These are phyloP conservation scores for Priceomyces fermenticarens DNA, from an alignment of 805 yeast genomes.

Conservation along the genomic window DNA sequence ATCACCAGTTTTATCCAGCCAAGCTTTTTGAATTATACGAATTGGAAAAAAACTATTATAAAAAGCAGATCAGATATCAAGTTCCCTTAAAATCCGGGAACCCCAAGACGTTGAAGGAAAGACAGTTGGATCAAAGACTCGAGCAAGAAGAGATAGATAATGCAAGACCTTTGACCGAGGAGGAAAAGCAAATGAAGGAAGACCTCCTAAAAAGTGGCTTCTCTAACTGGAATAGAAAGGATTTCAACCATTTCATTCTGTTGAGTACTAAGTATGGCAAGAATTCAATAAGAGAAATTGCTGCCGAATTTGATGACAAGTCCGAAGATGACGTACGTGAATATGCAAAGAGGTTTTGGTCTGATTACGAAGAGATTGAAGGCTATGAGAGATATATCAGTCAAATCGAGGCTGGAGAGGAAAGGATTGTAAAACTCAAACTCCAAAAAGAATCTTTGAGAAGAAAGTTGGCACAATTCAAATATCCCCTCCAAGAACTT, in stretches of 20 bases:
- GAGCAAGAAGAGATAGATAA: conserved; percentile 73
- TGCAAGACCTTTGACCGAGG: conserved; percentile 79
- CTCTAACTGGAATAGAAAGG: conserved; percentile 81
- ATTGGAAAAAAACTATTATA: conserved; percentile 73
- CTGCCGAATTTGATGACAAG: conserved; percentile 79
- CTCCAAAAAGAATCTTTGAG: conserved; percentile 78
- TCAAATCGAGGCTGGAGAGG: conserved; percentile 89
- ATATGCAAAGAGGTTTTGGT: conserved; percentile 83
- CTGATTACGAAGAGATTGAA: conserved; percentile 71
- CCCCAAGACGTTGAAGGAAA: conserved; percentile 25
- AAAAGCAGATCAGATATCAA: conserved; percentile 61
- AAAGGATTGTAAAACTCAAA: conserved; percentile 59
- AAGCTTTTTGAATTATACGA: conserved; percentile 73
- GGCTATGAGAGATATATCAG: conserved; percentile 81
- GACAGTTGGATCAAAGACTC: conserved; percentile 46
- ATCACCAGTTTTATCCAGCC: conserved; percentile 89
- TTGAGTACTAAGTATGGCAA: conserved; percentile 79
- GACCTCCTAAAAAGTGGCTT: conserved; percentile 65
- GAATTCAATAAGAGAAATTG: conserved; percentile 64
- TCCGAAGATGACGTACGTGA: conserved; percentile 73
- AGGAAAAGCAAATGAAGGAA: conserved; percentile 64
- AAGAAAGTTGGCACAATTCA: conserved; percentile 66
- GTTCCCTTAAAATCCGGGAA: conserved; percentile 63
- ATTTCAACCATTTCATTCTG: conserved; percentile 77
- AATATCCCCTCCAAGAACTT: conserved; percentile 78